These are phyloP conservation scores for Ustilago vetiveriae DNA, from an alignment of 1,284 basidiomycete genomes.

Conservation along the genomic window DNA sequence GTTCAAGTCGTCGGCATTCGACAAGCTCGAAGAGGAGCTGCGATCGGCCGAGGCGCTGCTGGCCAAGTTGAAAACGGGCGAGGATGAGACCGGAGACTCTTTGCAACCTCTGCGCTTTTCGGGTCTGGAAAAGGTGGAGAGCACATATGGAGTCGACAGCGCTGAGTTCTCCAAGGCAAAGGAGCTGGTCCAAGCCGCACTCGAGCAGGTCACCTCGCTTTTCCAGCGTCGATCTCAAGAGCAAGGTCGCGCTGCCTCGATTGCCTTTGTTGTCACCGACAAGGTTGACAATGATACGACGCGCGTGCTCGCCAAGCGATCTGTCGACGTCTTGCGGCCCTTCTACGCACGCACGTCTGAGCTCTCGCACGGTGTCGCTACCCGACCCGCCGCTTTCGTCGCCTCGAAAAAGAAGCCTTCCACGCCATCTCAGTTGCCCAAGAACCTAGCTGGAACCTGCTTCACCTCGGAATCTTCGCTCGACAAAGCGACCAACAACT, in stretches of 20 bases:
- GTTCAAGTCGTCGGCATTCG: constrained; percentile 33
- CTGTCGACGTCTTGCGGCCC: constrained; percentile 26
- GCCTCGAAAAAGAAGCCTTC: constrained; percentile 3
- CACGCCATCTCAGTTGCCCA: constrained; percentile 15
- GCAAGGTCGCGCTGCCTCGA: constrained; percentile 24
- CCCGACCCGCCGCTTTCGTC: neutral
- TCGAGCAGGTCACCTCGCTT: constrained; percentile 20
- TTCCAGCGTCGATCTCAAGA: constrained; percentile 29
- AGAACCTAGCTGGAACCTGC: constrained; percentile 46
- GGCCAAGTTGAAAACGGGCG: constrained; percentile 11
- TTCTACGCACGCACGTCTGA: constrained; percentile 20
- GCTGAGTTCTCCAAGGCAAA: constrained; percentile 31
- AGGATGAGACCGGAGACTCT: too few species aligned
- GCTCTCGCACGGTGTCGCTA: constrained; percentile 5
- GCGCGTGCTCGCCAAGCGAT: constrained; percentile 15
- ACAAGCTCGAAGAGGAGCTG: constrained; percentile 37
- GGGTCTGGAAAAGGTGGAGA: constrained; percentile 38
- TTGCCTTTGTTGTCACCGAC: constrained; percentile 45
- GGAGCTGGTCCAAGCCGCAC: constrained; percentile 20
- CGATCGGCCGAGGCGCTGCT: constrained; percentile 30
- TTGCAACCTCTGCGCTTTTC: constrained; percentile 49
- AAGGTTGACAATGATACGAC: constrained; percentile 3
- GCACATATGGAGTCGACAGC: constrained; percentile 34
- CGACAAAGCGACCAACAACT: constrained; percentile 50
- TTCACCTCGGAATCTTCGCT: constrained; percentile 42